A percentile compares a stretch with the other conserved stretches of the same genome.
These are phyloP conservation scores for Lachnellula willkommii DNA, from an alignment of 2,329 filamentous ascomycete species.

Conservation along the genomic window DNA sequence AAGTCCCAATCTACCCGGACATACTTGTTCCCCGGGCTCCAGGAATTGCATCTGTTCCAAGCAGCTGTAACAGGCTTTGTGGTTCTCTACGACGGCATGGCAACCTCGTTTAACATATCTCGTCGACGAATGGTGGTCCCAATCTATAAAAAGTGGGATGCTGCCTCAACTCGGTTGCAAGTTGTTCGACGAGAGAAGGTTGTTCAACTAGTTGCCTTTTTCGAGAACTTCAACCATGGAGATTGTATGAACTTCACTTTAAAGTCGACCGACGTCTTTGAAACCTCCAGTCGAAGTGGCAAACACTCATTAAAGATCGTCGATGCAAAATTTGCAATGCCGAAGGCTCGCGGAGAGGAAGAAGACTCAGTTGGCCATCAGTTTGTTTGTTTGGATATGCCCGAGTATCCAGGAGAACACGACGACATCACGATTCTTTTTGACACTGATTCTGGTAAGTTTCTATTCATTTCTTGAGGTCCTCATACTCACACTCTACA, in stretches of 20 bases:
- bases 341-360: constrained; percentile 47
- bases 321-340: constrained; percentile 85
- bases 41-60: constrained; percentile 74
- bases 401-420: constrained; percentile 86
- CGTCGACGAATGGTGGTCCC: constrained; percentile 83
- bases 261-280: constrained; percentile 78
- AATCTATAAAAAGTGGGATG: constrained; percentile 92
- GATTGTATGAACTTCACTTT: constrained; percentile 85
- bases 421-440: constrained; percentile 86
- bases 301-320: constrained; percentile 74
- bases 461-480: not conserved
- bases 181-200: constrained; percentile 71
- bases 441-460: constrained; percentile 57
- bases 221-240: constrained; percentile 80
- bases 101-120: constrained; percentile 72
- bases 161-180: constrained; percentile 72
- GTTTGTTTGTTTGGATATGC: constrained; percentile 80
- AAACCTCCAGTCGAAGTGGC: constrained; percentile 57
- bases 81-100: constrained; percentile 69
- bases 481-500: constrained; percentile 7
- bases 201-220: constrained; percentile 76
- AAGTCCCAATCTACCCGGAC: constrained; percentile 62
- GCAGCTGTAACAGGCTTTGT: constrained; percentile 72
- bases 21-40: constrained; percentile 60
- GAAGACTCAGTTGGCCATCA: constrained; percentile 54